Evolutionary conservation across 148 eudicot species (phyloP).

Genomic region (Fagopyrum esculentum): DNA sequence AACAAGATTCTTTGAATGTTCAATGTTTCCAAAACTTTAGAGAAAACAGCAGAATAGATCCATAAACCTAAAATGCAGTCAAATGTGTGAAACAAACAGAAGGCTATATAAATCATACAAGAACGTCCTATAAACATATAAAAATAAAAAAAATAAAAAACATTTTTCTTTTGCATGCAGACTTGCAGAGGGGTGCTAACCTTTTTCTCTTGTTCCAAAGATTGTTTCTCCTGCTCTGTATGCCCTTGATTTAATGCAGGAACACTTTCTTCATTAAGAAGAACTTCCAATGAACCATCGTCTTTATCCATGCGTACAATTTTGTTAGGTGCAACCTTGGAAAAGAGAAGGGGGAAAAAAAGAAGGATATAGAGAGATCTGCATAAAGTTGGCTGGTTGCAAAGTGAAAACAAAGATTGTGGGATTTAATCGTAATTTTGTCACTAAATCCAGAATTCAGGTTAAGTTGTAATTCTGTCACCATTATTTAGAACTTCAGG

Average conservation of each 20-base stretch:
- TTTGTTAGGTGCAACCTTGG: conserved; percentile 68
- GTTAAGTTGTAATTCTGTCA: no score
- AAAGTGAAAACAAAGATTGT: neutral
- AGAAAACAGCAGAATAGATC: neutral
- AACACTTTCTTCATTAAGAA: conserved; percentile 28
- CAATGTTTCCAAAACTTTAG: neutral
- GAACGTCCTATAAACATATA: neutral
- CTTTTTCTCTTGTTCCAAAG: conserved; percentile 33
- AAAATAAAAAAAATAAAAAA: neutral
- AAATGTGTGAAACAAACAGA: neutral
- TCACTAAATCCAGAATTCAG: no score
- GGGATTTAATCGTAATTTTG: neutral
- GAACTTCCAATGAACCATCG: conserved; percentile 43
- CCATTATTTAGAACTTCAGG: no score
- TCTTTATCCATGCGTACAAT: conserved; percentile 62
- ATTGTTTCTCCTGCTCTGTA: conserved; percentile 31
- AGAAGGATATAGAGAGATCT: neutral
- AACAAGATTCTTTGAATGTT: neutral
- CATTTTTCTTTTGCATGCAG: no score
- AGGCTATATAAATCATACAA: neutral
- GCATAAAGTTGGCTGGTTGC: neutral
- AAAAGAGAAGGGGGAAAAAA: neutral
- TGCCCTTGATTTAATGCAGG: conserved; percentile 32
- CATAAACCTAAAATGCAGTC: neutral
- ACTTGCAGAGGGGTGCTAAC: conserved; percentile 19